Percentiles rank a stretch among this genome's conserved stretches.
These are phyloP conservation scores for Remersonia thermophila DNA, from an alignment of 2,329 filamentous ascomycete genomes.

Conservation along the genomic window DNA sequence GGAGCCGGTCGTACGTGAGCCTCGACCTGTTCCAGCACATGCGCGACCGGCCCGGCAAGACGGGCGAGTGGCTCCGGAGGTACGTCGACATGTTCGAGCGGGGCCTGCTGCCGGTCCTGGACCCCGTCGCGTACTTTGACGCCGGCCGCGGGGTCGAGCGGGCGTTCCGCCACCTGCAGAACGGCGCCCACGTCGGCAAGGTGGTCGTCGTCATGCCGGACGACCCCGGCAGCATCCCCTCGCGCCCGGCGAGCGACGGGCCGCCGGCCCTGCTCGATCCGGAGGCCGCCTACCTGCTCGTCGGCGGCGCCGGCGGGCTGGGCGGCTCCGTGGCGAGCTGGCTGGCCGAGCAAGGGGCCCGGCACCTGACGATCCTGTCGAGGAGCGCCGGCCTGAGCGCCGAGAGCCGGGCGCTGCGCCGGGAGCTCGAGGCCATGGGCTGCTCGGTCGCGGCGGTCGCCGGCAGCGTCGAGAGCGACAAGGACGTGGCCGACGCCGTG, in stretches of 20 bases:
- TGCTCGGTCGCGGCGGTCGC: constrained; percentile 30
- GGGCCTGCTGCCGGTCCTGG: neutral
- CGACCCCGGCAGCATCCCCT: neutral
- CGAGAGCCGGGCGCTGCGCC: constrained; percentile 27
- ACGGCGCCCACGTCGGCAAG: constrained; percentile 30
- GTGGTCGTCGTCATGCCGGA: constrained; percentile 23
- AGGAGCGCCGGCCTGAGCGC: constrained; percentile 30
- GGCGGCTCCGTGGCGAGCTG: constrained; percentile 36
- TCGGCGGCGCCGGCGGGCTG: constrained; percentile 40
- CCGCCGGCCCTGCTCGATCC: constrained; percentile 19
- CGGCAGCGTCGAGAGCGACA: constrained; percentile 37
- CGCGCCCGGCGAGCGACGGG: neutral
- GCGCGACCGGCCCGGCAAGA: neutral
- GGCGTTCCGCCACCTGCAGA: constrained; percentile 31
- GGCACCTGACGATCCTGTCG: constrained; percentile 37
- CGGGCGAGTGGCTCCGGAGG: neutral
- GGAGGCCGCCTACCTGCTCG: constrained; percentile 36
- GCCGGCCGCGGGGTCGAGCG: constrained; percentile 20
- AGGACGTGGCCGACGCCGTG: constrained; percentile 27
- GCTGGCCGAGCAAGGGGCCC: constrained; percentile 37
- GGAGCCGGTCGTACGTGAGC: constrained; percentile 7
- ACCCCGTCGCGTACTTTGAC: constrained; percentile 15
- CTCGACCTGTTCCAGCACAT: neutral
- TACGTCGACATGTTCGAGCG: constrained; percentile 1
- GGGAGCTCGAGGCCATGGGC: constrained; percentile 26